Evolutionary conservation across 371 early-diverging fungal species (phyloP), one percentile per base, ranked within the genome.

Genomic region (Lichtheimia ornata): DNA sequence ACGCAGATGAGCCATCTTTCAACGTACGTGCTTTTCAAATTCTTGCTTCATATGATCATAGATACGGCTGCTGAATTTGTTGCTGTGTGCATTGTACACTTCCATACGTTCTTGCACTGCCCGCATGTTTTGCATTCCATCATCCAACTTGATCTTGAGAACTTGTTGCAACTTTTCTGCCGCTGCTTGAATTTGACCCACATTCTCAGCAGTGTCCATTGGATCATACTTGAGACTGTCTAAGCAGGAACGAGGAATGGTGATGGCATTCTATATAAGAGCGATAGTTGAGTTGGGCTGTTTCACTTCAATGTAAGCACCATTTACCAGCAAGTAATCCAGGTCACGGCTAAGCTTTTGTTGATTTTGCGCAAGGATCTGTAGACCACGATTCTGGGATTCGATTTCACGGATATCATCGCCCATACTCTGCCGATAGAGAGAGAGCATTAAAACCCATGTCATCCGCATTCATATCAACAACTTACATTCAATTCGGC

Each of bases 321-420:
- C 35, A 11, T 68, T 77, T 74, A 90, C 88, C 70, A 96, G 65
- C 25, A 96, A 72, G 28, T 78, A 74, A 65, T 96, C 94, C 15
- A 97, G 75, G 61, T 96, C 95, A 14, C 69, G 68, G n/a, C 95
- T 77, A 30, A 97, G 73, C 20, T 76, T 79, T 35, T 91, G 88
- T 62, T 96, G 97, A 69, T 96, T 97, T 18, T 81, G 76, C 9
- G 94, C 91, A 50, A 92, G 86, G 20, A 94, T 84, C 71, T 96
- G 96, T 63, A 97, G 84, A 30, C 88, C 90, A 57, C 95, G 91
- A 73, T 96, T 97, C 67, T 91, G 89, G 13, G 90, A 81, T 76
- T 96, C 95, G 59, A 97, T 96, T 62, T 94, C 92, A 73, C 91
- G 93, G 57, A 96, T 94, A 74, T 96, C 96, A 71, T 94, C 93